These are phyloP conservation scores for Acer yangbiense DNA, from an alignment of 345 rosid genomes.

Conservation along the genomic window DNA sequence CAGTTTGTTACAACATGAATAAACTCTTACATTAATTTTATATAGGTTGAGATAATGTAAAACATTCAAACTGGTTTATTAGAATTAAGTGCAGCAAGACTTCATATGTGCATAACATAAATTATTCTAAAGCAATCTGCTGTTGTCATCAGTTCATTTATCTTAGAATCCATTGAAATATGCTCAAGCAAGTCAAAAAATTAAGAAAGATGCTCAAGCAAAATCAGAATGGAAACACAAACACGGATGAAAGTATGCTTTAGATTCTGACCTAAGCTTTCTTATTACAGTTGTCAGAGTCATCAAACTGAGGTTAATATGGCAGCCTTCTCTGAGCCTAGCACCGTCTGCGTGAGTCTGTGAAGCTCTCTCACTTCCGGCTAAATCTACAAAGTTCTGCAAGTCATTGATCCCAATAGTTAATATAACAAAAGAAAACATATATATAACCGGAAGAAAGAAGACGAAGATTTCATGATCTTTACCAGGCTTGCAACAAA, in stretches of 20 bases:
- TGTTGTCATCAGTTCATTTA: background rate
- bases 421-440: conserved; percentile 4
- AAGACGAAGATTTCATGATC: background rate
- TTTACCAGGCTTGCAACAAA: conserved; percentile 94
- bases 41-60: background rate
- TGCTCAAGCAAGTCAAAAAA: background rate
- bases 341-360: conserved; percentile 97
- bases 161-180: background rate
- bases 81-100: background rate
- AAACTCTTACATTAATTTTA: background rate
- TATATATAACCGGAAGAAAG: background rate
- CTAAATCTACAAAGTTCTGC: conserved; percentile 98
- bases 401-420: conserved; percentile 27
- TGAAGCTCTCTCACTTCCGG: conserved; percentile 99
- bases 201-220: background rate
- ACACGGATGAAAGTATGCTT: background rate
- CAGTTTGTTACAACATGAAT: background rate
- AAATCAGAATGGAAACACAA: background rate
- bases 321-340: conserved; percentile 98
- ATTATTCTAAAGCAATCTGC: background rate
- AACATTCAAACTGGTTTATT: background rate
- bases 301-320: conserved; percentile 98
- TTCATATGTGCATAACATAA: background rate
- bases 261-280: conserved; percentile 73
- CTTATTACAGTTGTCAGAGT: conserved; percentile 97